These are phyloP conservation scores for Pelagophyceae sp. DNA, from an alignment of 352 stramenopile species.

Conservation along the genomic window DNA sequence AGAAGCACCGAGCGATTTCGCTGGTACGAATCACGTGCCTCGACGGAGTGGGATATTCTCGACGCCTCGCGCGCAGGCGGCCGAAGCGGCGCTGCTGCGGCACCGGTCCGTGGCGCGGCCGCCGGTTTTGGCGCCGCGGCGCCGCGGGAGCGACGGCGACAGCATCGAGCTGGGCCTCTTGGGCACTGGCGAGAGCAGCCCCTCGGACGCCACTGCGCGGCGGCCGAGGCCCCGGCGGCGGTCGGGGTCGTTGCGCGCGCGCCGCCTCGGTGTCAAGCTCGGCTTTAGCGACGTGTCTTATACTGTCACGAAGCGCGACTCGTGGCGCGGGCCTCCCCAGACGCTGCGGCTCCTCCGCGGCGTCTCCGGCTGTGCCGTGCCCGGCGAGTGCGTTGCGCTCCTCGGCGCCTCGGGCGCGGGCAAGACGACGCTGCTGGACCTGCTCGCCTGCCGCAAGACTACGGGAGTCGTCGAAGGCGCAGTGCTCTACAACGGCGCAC, in stretches of 20 bases:
- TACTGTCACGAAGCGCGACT: slow-evolving; percentile 40
- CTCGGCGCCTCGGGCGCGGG: slow-evolving; percentile 60
- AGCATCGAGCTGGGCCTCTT: no score
- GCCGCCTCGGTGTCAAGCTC: slow-evolving; percentile 43
- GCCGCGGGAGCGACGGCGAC: no score
- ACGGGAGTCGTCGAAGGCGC: slow-evolving; percentile 11
- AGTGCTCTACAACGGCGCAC: slow-evolving; percentile 25
- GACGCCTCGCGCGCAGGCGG: no score
- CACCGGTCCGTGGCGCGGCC: no score
- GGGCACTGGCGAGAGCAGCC: no score
- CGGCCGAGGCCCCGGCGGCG: neutral
- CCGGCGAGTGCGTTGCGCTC: slow-evolving; percentile 61
- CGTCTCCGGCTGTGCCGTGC: slow-evolving; percentile 58
- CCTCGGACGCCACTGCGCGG: no score
- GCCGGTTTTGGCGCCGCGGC: neutral
- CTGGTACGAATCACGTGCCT: no score
- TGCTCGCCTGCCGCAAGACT: slow-evolving; percentile 16
- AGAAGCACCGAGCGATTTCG: neutral
- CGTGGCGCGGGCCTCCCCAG: neutral
- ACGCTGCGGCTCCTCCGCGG: slow-evolving; percentile 52
- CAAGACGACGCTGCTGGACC: slow-evolving; percentile 68
- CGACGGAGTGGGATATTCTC: no score
- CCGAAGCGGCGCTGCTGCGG: no score
- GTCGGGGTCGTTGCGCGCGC: no score
- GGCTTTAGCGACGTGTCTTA: slow-evolving; percentile 47